Evolutionary conservation across 768 basidiomycete species (phyloP), one percentile per base, ranked within the genome.

Genomic region (Pleurotus djamor): DNA sequence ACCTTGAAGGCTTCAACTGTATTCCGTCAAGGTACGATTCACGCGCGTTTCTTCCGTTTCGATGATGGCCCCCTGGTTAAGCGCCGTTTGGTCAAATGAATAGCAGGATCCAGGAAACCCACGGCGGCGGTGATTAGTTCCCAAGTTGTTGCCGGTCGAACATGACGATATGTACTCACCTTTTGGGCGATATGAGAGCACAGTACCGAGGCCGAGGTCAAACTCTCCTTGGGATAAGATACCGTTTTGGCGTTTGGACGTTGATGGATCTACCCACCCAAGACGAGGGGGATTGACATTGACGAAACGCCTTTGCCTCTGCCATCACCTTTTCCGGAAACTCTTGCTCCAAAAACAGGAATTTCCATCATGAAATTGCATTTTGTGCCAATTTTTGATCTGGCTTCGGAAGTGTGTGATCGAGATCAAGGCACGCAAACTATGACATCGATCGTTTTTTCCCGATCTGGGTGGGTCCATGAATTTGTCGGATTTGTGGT

Each of bases 61-160:
- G 17, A 37, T 56, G 54, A 56, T 56, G 54, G 41, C 54, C 54
- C 54, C 54, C 44, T 44, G 54, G 17, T 16, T 17, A 38, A 56
- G 54, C 54, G 54, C 54, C 54, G 36, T 56, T 56, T 56, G 54
- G 54, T 56, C 41, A 44, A 43, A 56, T 45, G 54, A 56, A 43
- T 32, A n/a, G 52, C 44, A 13, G 52, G 12, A 16, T 4, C 9
- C 16, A n/a, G n/a, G 38, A 41, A 41, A 54, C 52, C 36, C 52
- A 54, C 52, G 54, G 38, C 38, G 54, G 54, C 54, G 54, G 54
- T 56, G 54, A 56, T 56, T 56, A 56, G 54, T 9, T 44, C 16
- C 48, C 45, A 47, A n/a, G 45, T 47, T 50, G 21, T n/a, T 13
- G 7, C 5, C 21, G 13, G 33, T 56, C 41, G 13, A 36, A 54